Evolutionary conservation across 139 green algal genomes (phyloP), one percentile per base, ranked within the genome.

Genomic region (Tetradesmus lagerheimii): DNA sequence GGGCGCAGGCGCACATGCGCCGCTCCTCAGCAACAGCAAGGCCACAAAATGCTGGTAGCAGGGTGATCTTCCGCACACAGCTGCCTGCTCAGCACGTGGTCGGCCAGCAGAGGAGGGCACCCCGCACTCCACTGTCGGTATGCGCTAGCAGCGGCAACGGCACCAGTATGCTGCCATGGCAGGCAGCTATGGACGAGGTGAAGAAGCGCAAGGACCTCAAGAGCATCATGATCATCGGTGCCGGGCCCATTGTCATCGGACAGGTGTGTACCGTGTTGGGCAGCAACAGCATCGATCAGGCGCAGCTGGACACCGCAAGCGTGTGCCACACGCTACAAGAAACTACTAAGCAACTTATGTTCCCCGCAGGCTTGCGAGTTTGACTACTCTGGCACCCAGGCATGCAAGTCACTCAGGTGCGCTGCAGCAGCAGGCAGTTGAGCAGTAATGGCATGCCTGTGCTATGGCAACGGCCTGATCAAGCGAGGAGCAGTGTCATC

Each of bases 181-280:
- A 96, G 87, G 92, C 85, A 23, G 92, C 93, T n/a, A 95, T 96
- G 93, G 90, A 90, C 23, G 92, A 96, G 81, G 91, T 96, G 38
- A 96, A 96, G 89, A 96, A 96, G 90, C 74, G 94, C 41, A 91
- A 92, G 1, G 94, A 96, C 86, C 89, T 96, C 86, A 96, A 96
- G 76, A 94, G 85, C 37, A 95, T 96, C 88, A 95, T 96, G 94
- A 95, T 96, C 87, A 92, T 99, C 31, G 98, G 98, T 31, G 98
- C 98, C 29, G 98, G 98, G 0, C 98, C 98, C 18, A 99, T 99
- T 83, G 95, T 99, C 67, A 99, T 99, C 89, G 98, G 98, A n/a
- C 98, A 99, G 94, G 95, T 97, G 83, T n/a, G 62, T 71, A 71
- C 23, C 57, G 20, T 31, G 71, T 9, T 79, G n/a, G 71, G 31